These are phyloP conservation scores for Trichomonascus vanleenenianus DNA, from an alignment of 805 yeast genomes.

Conservation along the genomic window DNA sequence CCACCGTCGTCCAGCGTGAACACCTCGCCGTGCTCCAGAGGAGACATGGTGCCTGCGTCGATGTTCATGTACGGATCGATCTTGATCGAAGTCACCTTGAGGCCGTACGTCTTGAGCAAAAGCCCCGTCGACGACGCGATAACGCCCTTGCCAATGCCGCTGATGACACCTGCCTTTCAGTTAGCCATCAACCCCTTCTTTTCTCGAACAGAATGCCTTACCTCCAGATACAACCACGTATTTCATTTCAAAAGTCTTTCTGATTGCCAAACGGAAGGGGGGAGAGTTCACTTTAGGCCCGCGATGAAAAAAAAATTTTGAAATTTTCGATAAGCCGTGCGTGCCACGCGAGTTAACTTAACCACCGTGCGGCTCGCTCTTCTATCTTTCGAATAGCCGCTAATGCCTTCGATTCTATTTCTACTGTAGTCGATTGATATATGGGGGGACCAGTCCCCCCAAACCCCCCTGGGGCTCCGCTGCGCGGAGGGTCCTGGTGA, in stretches of 20 bases:
- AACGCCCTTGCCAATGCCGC: conserved; percentile 99
- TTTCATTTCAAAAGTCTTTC: conserved; percentile 52
- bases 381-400: too few species aligned
- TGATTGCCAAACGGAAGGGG: conserved; percentile 1
- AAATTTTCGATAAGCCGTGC: background rate
- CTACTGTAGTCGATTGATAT: too few species aligned
- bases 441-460: too few species aligned
- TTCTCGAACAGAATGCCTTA: too few species aligned
- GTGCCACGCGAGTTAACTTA: background rate
- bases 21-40: conserved; percentile 98
- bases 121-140: conserved; percentile 94
- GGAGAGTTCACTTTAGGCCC: background rate
- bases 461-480: too few species aligned
- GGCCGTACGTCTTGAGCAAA: conserved; percentile 85
- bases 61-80: conserved; percentile 99
- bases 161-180: conserved; percentile 62
- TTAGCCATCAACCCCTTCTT: background rate
- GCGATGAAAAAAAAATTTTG: background rate
- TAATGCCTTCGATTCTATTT: too few species aligned
- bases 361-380: background rate
- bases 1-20: conserved; percentile 98
- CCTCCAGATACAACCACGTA: conserved; percentile 99
- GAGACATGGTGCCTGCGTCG: conserved; percentile 99
- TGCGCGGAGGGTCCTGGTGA: too few species aligned
- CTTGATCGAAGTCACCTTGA: conserved; percentile 93